These are phyloP conservation scores for Triticum monococcum DNA, from an alignment of 176 grass and related monocot genomes.

Conservation along the genomic window DNA sequence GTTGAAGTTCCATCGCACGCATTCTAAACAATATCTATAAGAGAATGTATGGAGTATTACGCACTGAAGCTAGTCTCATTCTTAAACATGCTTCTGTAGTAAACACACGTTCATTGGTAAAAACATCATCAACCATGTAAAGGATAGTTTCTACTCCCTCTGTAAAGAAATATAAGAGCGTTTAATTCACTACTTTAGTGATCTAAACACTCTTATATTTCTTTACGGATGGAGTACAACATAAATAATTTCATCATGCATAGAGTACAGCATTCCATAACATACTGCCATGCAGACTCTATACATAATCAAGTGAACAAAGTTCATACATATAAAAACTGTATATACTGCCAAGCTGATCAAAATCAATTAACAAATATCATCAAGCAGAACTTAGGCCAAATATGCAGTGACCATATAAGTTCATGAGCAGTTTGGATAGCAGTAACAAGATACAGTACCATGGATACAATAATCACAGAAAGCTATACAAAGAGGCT, in stretches of 20 bases:
- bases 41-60: background rate
- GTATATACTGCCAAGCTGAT: background rate
- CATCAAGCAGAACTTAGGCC: background rate
- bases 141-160: background rate
- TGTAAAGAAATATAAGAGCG: too few species aligned
- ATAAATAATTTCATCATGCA: conserved; percentile 18
- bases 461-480: conserved; percentile 19
- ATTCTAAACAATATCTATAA: conserved; percentile 2
- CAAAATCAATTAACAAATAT: conserved; percentile 20
- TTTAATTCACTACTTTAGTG: too few species aligned
- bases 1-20: background rate
- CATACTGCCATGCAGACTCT: background rate
- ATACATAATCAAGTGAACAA: background rate
- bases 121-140: background rate
- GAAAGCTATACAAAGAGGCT: conserved; percentile 8
- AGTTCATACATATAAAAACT: background rate
- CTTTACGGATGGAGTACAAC: too few species aligned
- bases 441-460: background rate
- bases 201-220: too few species aligned
- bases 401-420: conserved; percentile 6
- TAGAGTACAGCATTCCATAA: conserved; percentile 1
- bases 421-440: conserved; percentile 2
- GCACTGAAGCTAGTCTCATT: background rate
- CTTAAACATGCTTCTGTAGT: conserved; percentile 5
- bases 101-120: background rate